Base-by-base conservation (phyloP, 2,329 filamentous ascomycete genomes). In the Sclerotinia subarctica region DNA sequence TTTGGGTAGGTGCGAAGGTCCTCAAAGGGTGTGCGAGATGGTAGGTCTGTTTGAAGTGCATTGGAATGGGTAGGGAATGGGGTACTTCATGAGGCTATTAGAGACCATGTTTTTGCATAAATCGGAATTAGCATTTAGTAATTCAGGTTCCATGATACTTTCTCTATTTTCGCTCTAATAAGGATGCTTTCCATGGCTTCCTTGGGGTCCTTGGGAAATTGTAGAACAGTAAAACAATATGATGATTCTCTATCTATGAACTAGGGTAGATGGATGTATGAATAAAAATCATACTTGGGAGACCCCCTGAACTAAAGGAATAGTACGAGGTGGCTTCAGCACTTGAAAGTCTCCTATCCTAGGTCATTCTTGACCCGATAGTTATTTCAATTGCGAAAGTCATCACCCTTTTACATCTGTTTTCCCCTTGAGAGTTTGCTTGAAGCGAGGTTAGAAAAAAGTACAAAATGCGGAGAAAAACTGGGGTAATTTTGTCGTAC, bases 251-350 rank as follows among this genome's bases (percentile, higher is more conserved):
- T 5, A 29, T 29, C 29, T 29, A 29, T 29, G 29, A 29, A 29
- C 29, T 29, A 29, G 29, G 29, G 5, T 29, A 29, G 29, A 29
- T 29, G 29, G 29, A 29, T 29, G 29, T 29, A 29, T 29, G 29
- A 29, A 29, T 29, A 29, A 29, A 29, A 2, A 29, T 29, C 2
- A 29, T 29, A 35, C 35, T 35, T 10, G 35, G 35, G 35, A 2
- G 35, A 29, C 35, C 32, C 32, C 5, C 32, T 35, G 32, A 35
- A 35, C 3, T 35, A 35, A 35, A 87, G 17, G 78, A 29, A 88
- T 62, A 26, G 19, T 21, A 32, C 11, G 13, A 46, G 42, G 21
- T 29, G 32, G 10, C 3, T 10, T 32, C 32, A 15, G 19, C 29
- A 32, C 19, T 42, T 44, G 24, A 26, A 49, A 26, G 11, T 64